Evolutionary conservation across 768 basidiomycete genomes (phyloP).

Genomic region (Termitomyces sp.): DNA sequence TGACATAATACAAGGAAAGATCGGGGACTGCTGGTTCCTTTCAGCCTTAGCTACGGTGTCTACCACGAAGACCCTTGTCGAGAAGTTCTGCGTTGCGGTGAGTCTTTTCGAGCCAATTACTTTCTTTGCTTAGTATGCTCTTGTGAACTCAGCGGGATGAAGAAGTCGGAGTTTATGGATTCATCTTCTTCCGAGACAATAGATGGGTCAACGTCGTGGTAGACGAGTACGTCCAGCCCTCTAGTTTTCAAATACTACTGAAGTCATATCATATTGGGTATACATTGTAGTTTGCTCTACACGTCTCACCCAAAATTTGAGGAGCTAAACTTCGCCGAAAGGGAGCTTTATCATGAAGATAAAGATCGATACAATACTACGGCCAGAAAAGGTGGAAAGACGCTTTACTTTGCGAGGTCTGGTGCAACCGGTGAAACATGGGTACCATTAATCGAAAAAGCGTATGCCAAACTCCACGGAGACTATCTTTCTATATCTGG

Average conservation of each 20-base stretch:
- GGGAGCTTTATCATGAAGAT: slow-evolving; percentile 48
- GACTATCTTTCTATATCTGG: slow-evolving; percentile 33
- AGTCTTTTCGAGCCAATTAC: neutral
- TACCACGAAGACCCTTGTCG: slow-evolving; percentile 42
- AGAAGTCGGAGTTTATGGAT: slow-evolving; percentile 53
- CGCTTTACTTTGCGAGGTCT: slow-evolving; percentile 47
- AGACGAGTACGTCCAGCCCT: slow-evolving; percentile 43
- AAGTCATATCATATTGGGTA: neutral
- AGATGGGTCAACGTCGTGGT: slow-evolving; percentile 52
- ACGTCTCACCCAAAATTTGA: slow-evolving; percentile 49
- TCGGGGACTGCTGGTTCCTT: slow-evolving; percentile 59
- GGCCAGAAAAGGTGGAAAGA: slow-evolving; percentile 45
- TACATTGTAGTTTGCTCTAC: slow-evolving; percentile 42
- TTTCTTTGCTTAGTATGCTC: neutral
- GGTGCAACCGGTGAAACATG: slow-evolving; percentile 48
- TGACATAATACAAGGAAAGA: slow-evolving; percentile 47
- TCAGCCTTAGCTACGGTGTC: slow-evolving; percentile 49
- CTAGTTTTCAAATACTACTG: neutral
- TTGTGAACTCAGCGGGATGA: slow-evolving; percentile 38
- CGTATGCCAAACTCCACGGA: slow-evolving; percentile 53
- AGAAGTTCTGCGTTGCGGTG: slow-evolving; percentile 46
- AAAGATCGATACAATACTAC: slow-evolving; percentile 40
- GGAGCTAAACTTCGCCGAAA: slow-evolving; percentile 35
- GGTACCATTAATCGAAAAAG: slow-evolving; percentile 60
- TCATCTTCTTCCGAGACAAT: slow-evolving; percentile 51